Conservation (phyloP, 2,329 filamentous ascomycete genomes). For the Ramularia endophylla region DNA sequence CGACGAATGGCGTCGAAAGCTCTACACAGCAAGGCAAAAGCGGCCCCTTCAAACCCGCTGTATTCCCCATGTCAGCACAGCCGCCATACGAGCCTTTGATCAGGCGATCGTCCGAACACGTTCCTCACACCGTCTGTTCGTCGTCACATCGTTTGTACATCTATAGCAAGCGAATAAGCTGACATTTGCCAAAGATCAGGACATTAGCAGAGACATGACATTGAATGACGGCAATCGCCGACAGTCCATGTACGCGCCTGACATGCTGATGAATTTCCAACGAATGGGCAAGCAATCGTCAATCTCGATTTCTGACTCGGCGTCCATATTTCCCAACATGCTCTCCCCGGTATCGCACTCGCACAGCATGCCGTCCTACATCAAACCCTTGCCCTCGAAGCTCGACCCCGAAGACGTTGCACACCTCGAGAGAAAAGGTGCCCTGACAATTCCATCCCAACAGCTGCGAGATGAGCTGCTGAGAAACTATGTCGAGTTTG, state of each 20-base stretch:
- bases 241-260: conserved; percentile 23
- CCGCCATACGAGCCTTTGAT: conserved; percentile 28
- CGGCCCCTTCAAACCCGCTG: conserved; percentile 15
- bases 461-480: conserved; percentile 74
- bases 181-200: conserved; percentile 22
- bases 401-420: conserved; percentile 76
- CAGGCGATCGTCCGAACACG: conserved; percentile 38
- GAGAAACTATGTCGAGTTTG: conserved; percentile 77
- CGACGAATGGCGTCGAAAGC: conserved; percentile 21
- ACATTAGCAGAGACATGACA: conserved; percentile 21
- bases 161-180: conserved; percentile 3
- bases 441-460: conserved; percentile 66
- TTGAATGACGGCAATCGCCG: conserved; percentile 13
- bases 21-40: conserved; percentile 16
- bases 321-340: conserved; percentile 20
- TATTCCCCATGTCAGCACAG: conserved; percentile 28
- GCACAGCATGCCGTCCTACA: conserved; percentile 57
- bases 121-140: conserved; percentile 60
- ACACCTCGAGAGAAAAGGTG: conserved; percentile 79
- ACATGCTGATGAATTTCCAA: conserved; percentile 28
- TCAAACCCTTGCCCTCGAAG: conserved; percentile 71
- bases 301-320: conserved; percentile 16
- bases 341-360: conserved; percentile 24
- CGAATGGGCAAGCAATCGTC: conserved; percentile 20
- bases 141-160: conserved; percentile 19